Conservation (phyloP, 177 flowering plant species). For the Vitis hybrid region DNA sequence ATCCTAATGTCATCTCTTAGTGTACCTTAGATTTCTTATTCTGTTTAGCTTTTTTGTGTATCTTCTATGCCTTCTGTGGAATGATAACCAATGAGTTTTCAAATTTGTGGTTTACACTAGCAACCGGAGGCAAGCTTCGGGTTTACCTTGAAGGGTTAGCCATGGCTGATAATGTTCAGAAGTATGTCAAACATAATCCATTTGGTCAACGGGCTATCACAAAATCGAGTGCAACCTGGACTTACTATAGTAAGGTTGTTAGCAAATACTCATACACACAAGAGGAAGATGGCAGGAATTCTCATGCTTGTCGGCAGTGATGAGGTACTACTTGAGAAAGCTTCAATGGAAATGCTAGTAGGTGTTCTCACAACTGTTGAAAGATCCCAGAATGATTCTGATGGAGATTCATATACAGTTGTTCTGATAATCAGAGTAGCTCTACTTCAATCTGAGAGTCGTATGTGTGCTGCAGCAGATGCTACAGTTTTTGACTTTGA, state of each 20-base stretch:
- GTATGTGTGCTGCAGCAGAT: too few relatives aligned
- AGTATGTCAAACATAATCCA: slow-evolving; percentile 38
- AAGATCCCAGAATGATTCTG: too few relatives aligned
- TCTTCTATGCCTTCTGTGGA: not conserved
- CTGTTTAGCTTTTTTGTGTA: not conserved
- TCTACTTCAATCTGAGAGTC: too few relatives aligned
- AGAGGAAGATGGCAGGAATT: too few relatives aligned
- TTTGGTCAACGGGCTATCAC: slow-evolving; percentile 45
- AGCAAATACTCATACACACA: not conserved
- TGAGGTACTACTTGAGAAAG: too few relatives aligned
- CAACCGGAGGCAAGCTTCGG: slow-evolving; percentile 47
- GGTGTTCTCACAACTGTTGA: too few relatives aligned
- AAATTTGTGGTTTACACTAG: slow-evolving; percentile 19
- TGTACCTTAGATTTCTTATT: not conserved
- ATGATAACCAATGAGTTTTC: not conserved
- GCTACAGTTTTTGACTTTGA: too few relatives aligned
- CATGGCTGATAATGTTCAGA: slow-evolving; percentile 39
- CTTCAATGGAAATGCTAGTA: too few relatives aligned
- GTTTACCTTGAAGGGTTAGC: slow-evolving; percentile 41
- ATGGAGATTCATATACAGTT: too few relatives aligned
- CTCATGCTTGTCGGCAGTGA: too few relatives aligned
- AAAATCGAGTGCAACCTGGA: slow-evolving; percentile 28
- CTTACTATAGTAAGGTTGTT: slow-evolving; percentile 20
- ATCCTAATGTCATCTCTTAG: not conserved
- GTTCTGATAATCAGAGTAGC: too few relatives aligned